phyloP scores from a whole-genome alignment of 2,329 filamentous ascomycete genomes.

The Penicillium sp. region DNA sequence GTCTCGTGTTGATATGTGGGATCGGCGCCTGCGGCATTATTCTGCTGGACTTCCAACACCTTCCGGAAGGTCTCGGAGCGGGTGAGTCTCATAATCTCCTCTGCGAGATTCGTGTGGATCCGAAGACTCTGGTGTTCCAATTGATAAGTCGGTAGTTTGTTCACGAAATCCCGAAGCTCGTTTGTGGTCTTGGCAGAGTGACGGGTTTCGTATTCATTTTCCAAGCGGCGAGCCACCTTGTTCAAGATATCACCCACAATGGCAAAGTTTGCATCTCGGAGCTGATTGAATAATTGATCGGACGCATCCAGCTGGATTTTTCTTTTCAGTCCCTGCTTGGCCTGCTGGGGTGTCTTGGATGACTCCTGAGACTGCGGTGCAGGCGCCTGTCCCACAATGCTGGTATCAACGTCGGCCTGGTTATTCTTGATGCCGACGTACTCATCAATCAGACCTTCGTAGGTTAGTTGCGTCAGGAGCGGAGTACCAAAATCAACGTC shows the following conservation, averaged over 20 bases:
- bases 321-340: slow-evolving; percentile 69
- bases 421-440: slow-evolving; percentile 89
- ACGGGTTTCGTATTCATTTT: slow-evolving; percentile 82
- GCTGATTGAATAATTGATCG: slow-evolving; percentile 81
- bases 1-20: slow-evolving; percentile 83
- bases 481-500: slow-evolving; percentile 92
- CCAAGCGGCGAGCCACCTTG: slow-evolving; percentile 81
- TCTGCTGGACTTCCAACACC: slow-evolving; percentile 90
- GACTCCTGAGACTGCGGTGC: slow-evolving; percentile 56
- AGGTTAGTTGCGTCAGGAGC: slow-evolving; percentile 90
- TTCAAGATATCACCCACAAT: slow-evolving; percentile 87
- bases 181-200: slow-evolving; percentile 83
- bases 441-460: slow-evolving; percentile 94
- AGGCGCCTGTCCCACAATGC: slow-evolving; percentile 72
- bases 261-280: slow-evolving; percentile 91
- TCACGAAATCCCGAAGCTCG: slow-evolving; percentile 93
- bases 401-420: slow-evolving; percentile 87
- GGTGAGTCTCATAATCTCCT: slow-evolving; percentile 93
- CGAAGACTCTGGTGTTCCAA: slow-evolving; percentile 91
- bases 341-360: slow-evolving; percentile 46
- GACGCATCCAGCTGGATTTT: slow-evolving; percentile 86
- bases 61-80: slow-evolving; percentile 85
- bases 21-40: slow-evolving; percentile 85
- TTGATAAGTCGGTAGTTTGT: slow-evolving; percentile 86
- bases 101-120: slow-evolving; percentile 84